These are phyloP conservation scores for Lentinula sp. DNA, from an alignment of 768 basidiomycete species.

Conservation along the genomic window DNA sequence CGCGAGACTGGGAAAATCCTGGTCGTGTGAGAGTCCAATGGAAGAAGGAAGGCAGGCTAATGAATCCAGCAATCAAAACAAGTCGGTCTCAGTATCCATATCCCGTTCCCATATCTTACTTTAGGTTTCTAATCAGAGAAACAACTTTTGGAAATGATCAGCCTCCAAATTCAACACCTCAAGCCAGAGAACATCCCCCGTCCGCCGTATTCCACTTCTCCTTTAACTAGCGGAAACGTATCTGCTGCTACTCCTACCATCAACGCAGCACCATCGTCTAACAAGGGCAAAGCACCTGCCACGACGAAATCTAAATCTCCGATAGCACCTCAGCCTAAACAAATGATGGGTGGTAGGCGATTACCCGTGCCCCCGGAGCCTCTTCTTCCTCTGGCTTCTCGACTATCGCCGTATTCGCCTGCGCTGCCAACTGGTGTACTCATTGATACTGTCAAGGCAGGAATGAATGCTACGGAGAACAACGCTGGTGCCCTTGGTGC, in stretches of 20 bases:
- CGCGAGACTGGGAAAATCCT: slow-evolving; percentile 97
- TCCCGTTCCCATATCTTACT: neutral
- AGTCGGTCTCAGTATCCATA: slow-evolving; percentile 41
- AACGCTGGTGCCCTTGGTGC: slow-evolving; percentile 26
- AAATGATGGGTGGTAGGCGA: slow-evolving; percentile 31
- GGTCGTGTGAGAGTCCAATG: slow-evolving; percentile 91
- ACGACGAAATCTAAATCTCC: slow-evolving; percentile 35
- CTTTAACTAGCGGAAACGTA: slow-evolving; percentile 21
- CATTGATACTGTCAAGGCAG: slow-evolving; percentile 80
- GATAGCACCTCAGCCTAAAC: slow-evolving; percentile 14
- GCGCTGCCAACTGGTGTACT: slow-evolving; percentile 71
- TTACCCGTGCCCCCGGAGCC: slow-evolving; percentile 76
- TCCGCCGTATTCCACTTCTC: slow-evolving; percentile 46
- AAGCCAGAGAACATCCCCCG: slow-evolving; percentile 69
- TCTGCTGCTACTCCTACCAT: slow-evolving; percentile 17
- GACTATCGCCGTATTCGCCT: slow-evolving; percentile 79
- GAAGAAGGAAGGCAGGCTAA: slow-evolving; percentile 70
- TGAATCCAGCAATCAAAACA: slow-evolving; percentile 66
- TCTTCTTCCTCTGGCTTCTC: slow-evolving; percentile 61
- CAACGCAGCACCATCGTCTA: slow-evolving; percentile 21
- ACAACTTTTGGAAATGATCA: slow-evolving; percentile 69
- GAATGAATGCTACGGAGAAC: slow-evolving; percentile 64
- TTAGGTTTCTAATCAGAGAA: slow-evolving; percentile 49
- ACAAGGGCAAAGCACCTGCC: slow-evolving; percentile 48
- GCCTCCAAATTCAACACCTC: slow-evolving; percentile 62